Conservation (phyloP, 257 asterid genomes). For the Scutellaria baicalensis region DNA sequence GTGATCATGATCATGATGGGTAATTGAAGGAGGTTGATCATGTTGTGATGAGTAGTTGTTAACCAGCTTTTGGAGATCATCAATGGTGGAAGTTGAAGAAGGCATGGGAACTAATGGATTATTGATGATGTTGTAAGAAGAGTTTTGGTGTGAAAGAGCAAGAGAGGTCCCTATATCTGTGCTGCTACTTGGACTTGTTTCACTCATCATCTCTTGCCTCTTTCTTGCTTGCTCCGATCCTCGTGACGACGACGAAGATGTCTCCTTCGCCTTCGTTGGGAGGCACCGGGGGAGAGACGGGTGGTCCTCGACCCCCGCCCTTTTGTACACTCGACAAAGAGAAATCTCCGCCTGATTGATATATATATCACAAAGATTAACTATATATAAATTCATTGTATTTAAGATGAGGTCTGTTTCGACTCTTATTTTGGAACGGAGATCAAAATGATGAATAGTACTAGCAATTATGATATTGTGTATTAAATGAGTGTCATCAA, state of each 20-base stretch:
- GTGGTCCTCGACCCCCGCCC: constrained; percentile 91
- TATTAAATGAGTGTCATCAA: neutral
- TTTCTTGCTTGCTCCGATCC: too few species aligned
- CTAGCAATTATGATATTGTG: neutral
- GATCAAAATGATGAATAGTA: neutral
- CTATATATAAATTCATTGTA: too few species aligned
- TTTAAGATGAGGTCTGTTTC: too few species aligned
- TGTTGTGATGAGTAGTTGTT: constrained; percentile 27
- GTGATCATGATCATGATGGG: constrained; percentile 15
- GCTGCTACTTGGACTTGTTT: constrained; percentile 52
- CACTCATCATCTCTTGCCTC: constrained; percentile 12
- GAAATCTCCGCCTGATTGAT: constrained; percentile 77
- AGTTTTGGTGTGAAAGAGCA: constrained; percentile 33
- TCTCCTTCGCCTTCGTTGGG: constrained; percentile 5
- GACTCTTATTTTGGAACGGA: too few species aligned
- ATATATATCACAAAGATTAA: too few species aligned
- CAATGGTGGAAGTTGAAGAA: constrained; percentile 19
- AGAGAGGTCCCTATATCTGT: constrained; percentile 41
- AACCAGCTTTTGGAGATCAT: constrained; percentile 72
- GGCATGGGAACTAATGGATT: constrained; percentile 26
- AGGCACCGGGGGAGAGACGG: constrained; percentile 72
- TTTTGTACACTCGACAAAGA: constrained; percentile 83
- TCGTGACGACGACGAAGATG: too few species aligned
- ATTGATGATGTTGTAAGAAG: constrained; percentile 14
- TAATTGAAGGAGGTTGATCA: neutral